Conservation (phyloP, 1,284 basidiomycete genomes). For the Cryptococcus neoformans region DNA sequence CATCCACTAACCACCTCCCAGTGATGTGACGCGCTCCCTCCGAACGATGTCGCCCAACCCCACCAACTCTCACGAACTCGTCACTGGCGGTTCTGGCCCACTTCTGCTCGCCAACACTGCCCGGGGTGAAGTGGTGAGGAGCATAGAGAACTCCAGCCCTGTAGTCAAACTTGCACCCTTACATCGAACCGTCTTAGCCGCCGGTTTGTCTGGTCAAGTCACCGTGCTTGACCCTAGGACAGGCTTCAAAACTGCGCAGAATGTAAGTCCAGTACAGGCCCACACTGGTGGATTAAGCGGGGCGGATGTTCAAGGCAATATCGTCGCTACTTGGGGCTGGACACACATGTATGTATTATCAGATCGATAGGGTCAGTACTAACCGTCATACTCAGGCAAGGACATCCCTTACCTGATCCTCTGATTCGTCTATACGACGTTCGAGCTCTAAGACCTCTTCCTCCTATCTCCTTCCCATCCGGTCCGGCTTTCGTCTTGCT, state of each 20-base stretch:
- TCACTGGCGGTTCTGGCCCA: slow-evolving; percentile 59
- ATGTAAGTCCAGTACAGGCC: slow-evolving; percentile 62
- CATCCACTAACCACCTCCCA: slow-evolving; percentile 1
- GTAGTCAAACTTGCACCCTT: slow-evolving; percentile 43
- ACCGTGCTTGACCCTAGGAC: slow-evolving; percentile 76
- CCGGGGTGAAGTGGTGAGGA: slow-evolving; percentile 65
- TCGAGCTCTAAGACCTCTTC: slow-evolving; percentile 70
- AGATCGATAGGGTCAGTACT: neutral
- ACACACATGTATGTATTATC: slow-evolving; percentile 63
- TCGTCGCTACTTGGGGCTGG: slow-evolving; percentile 80
- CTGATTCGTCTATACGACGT: slow-evolving; percentile 91
- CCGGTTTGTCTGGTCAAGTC: slow-evolving; percentile 76
- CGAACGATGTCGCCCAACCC: slow-evolving; percentile 50
- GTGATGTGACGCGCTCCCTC: slow-evolving; percentile 41
- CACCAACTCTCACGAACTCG: slow-evolving; percentile 55
- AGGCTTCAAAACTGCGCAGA: slow-evolving; percentile 52
- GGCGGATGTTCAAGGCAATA: slow-evolving; percentile 72
- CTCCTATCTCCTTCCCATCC: slow-evolving; percentile 79
- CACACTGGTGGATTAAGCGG: slow-evolving; percentile 79
- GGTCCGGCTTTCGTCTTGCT: slow-evolving; percentile 84
- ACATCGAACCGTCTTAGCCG: slow-evolving; percentile 60
- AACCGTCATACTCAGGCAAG: slow-evolving; percentile 60
- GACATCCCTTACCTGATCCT: slow-evolving; percentile 84
- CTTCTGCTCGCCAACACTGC: slow-evolving; percentile 69
- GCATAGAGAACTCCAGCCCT: slow-evolving; percentile 48